These are phyloP conservation scores for Pulveroboletus sp. DNA, from an alignment of 768 basidiomycete species.

Conservation along the genomic window DNA sequence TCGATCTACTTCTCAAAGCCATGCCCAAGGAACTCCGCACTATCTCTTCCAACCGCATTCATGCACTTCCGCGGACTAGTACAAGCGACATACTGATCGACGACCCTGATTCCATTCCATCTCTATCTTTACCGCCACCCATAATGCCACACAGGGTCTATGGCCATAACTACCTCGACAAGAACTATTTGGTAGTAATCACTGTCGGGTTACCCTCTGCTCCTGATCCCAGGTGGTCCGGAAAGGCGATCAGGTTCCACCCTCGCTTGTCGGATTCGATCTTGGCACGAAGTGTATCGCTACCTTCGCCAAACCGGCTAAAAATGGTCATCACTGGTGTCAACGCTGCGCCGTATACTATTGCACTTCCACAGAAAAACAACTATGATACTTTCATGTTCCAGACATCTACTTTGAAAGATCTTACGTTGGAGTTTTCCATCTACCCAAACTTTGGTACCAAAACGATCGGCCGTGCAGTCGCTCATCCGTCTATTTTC, in stretches of 20 bases:
- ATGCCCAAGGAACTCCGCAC: conserved; percentile 19
- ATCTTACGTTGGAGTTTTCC: conserved; percentile 84
- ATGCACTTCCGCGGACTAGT: conserved; percentile 25
- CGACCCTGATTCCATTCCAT: conserved; percentile 90
- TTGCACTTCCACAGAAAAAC: conserved; percentile 78
- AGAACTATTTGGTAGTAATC: conserved; percentile 79
- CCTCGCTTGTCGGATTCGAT: conserved; percentile 70
- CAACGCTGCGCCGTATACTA: conserved; percentile 83
- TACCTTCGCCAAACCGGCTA: conserved; percentile 71
- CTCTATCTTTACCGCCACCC: conserved; percentile 92
- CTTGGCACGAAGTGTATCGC: conserved; percentile 60
- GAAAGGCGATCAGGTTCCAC: conserved; percentile 59
- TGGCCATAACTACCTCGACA: conserved; percentile 93
- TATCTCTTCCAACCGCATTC: conserved; percentile 17
- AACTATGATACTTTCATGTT: conserved; percentile 75
- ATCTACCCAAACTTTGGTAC: conserved; percentile 97
- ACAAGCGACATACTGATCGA: conserved; percentile 40
- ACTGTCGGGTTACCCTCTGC: conserved; percentile 62
- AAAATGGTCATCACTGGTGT: conserved; percentile 94
- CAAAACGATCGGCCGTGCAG: conserved; percentile 90
- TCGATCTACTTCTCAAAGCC: conserved; percentile 53
- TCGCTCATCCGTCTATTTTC: conserved; percentile 77
- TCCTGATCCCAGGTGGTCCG: conserved; percentile 32
- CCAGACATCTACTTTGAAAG: conserved; percentile 72
- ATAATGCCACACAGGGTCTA: conserved; percentile 98